Evolutionary conservation across 164 flowering plant genomes (phyloP), one percentile per base, ranked within the genome.

Genomic region (Stephania cephalantha): DNA sequence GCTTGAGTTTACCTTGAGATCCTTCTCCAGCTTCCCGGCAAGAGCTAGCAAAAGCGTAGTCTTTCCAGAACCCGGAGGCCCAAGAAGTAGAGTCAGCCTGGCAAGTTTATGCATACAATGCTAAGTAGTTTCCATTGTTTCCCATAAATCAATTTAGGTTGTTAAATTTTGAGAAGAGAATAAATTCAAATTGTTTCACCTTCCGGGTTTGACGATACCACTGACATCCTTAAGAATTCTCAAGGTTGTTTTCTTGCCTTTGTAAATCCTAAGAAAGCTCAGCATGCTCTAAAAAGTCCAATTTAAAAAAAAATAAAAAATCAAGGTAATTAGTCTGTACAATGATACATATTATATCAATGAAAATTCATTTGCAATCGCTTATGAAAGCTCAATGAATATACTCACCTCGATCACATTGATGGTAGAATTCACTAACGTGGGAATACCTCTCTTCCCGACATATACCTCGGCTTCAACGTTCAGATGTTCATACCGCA

Each of bases 71-170:
- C 81, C 80, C 22, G 85, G 85, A 65, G 85, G 85, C 10, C 85
- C 87, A 15, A 85, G 76, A 29, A 85, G 81, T 25, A 85, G 82
- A 15, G 87, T 83, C 84, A 83, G 65, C 81, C 87, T 85, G 76
- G 69, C 44, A 71, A 73, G 5, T 73, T 22, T 46, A 73, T 5
- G 22, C 3, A 29, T 4, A 18, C 8, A 50, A 20, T 20, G 15
- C 71, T 50, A 72, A 70, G 73, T 46, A 46, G 61, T 72, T 70
- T 20, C 29, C 30, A 25, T 15, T 70, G 42, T 45, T 46, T 69
- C 46, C 13, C 18, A 20, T 31, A 9, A 2, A 69, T 42, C 65
- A 17, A 58, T 20, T 58, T 58, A 20, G 65, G 17, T 58, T 9
- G 30, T 69, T 69, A 20, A 18, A 58, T 58, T 17, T 7, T 17